phyloP scores from a whole-genome alignment of 2,329 filamentous ascomycete genomes.

The Aspergillus persii region DNA sequence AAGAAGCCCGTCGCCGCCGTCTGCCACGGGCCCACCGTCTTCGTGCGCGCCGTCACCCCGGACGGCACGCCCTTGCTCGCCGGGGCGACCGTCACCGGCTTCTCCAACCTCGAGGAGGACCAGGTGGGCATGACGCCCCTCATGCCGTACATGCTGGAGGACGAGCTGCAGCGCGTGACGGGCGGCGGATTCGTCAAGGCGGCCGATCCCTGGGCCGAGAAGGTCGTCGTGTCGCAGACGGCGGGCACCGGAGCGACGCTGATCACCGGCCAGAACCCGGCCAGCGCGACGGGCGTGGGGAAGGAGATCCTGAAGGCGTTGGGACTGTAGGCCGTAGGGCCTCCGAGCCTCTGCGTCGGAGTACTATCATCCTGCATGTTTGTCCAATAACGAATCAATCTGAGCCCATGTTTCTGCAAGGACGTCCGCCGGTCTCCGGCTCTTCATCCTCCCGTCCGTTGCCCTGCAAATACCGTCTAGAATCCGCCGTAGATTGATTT shows the following conservation, averaged over 20 bases:
- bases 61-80: slow-evolving; percentile 43
- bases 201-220: slow-evolving; percentile 43
- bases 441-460: neutral
- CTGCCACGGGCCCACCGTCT: slow-evolving; percentile 48
- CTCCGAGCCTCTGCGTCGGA: no score
- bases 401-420: neutral
- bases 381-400: no score
- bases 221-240: slow-evolving; percentile 40
- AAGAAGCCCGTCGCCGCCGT: slow-evolving; percentile 52
- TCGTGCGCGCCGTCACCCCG: slow-evolving; percentile 43
- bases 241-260: slow-evolving; percentile 30
- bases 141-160: slow-evolving; percentile 48
- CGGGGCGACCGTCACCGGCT: slow-evolving; percentile 44
- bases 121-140: slow-evolving; percentile 34
- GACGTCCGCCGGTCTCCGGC: slow-evolving; percentile 8
- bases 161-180: slow-evolving; percentile 38
- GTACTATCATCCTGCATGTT: no score
- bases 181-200: slow-evolving; percentile 46
- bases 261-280: slow-evolving; percentile 50
- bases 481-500: neutral
- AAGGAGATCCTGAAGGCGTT: slow-evolving; percentile 42
- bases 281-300: slow-evolving; percentile 43
- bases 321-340: slow-evolving; percentile 8
- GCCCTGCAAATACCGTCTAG: no score
- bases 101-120: slow-evolving; percentile 49